Evolutionary conservation across 805 yeast genomes (phyloP).

Genomic region (Kodamaea neixiangensis): DNA sequence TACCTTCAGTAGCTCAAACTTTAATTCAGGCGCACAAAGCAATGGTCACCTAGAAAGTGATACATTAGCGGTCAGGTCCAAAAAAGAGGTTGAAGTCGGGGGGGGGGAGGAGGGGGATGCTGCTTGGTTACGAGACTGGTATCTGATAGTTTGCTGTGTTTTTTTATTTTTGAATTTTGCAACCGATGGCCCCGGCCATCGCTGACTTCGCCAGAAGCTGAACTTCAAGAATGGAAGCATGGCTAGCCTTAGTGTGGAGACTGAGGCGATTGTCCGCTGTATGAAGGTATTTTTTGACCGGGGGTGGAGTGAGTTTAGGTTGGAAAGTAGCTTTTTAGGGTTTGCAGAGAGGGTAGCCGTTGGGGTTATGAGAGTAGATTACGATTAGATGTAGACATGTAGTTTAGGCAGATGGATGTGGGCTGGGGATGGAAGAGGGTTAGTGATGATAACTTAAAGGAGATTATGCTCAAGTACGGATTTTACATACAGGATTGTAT

Average conservation of each 20-base stretch:
- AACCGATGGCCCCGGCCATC: no score
- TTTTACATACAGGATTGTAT: no score
- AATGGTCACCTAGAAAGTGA: slow-evolving; percentile 2
- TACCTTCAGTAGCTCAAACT: slow-evolving; percentile 1
- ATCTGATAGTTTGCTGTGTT: no score
- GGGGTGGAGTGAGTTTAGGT: neutral
- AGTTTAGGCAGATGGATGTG: no score
- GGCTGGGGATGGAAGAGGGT: no score
- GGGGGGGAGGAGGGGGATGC: neutral
- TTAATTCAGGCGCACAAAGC: neutral
- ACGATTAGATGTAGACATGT: neutral
- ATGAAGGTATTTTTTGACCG: neutral
- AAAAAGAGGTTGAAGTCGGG: neutral
- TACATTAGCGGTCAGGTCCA: neutral
- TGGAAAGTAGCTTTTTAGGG: neutral
- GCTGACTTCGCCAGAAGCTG: no score
- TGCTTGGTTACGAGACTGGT: neutral
- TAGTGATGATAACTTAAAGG: no score
- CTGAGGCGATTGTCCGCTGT: slow-evolving; percentile 3
- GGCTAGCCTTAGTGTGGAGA: neutral
- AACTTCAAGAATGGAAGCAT: neutral
- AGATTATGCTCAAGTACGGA: no score
- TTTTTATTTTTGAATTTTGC: no score
- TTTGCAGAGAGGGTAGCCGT: neutral
- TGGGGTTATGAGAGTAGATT: neutral